These are phyloP conservation scores for Leccinum fibrillosum DNA, from an alignment of 768 basidiomycete species.

Conservation along the genomic window DNA sequence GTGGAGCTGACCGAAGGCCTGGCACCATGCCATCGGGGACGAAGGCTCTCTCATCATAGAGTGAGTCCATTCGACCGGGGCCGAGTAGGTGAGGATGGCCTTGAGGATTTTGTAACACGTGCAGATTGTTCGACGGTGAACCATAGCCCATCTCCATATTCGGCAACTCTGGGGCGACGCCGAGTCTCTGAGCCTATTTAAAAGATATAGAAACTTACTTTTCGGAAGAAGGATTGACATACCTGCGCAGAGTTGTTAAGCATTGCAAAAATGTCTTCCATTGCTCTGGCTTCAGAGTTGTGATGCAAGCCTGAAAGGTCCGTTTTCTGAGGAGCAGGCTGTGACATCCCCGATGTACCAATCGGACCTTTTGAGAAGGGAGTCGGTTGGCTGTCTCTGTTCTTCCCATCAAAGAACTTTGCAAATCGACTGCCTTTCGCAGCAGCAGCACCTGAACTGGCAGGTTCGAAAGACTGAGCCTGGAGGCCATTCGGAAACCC, in stretches of 20 bases:
- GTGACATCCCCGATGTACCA: conserved; percentile 41
- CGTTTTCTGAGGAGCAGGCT: conserved; percentile 46
- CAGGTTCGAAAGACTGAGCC: conserved; percentile 25
- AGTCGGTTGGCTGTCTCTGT: conserved; percentile 38
- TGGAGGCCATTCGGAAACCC: conserved; percentile 14
- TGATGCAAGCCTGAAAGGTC: conserved; percentile 39
- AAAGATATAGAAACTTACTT: conserved; percentile 6
- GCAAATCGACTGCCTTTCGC: conserved; percentile 81
- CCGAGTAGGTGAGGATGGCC: conserved; percentile 38
- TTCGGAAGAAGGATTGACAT: conserved; percentile 1
- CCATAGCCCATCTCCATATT: conserved; percentile 26
- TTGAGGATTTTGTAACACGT: conserved; percentile 40
- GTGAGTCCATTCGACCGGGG: conserved; percentile 54
- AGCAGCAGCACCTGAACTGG: conserved; percentile 44
- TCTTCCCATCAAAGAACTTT: conserved; percentile 82
- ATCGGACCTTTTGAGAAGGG: conserved; percentile 38
- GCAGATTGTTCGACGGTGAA: conserved; percentile 29
- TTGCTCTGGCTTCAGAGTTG: conserved; percentile 52
- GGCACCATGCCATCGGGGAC: conserved; percentile 86
- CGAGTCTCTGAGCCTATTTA: conserved; percentile 28
- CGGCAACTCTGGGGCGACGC: conserved; percentile 21
- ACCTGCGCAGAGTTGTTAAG: conserved; percentile 76
- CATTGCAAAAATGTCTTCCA: conserved; percentile 83
- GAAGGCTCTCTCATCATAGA: conserved; percentile 78
- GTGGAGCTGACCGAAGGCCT: conserved; percentile 66